Base-by-base conservation (phyloP, 2,329 filamentous ascomycete genomes). In the Acrocalymma vagum region DNA sequence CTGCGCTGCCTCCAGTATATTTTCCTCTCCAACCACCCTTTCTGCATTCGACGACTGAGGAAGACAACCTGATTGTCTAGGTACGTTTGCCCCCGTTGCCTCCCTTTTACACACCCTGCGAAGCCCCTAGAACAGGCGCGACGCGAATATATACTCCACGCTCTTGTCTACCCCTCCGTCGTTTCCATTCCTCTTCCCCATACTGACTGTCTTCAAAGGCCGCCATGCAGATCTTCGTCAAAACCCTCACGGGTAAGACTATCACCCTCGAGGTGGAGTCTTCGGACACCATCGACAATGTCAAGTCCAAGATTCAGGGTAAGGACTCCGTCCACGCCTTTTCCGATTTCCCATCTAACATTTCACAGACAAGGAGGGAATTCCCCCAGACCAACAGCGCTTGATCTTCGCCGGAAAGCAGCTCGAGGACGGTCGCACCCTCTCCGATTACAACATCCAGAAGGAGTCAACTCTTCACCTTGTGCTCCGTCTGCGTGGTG, bases 221-320 rank as follows among this genome's bases (percentile, higher is more conserved):
- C 69, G 65, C 63, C 63, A 72, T 72, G 70, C 71, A 73, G 69
- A 73, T 73, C 56, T 73, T 82, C 75, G 79, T 82, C 63, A 82
- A 82, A 72, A 81, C 79, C 77, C 67, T 97, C 70, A 97, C 94
- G 89, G 94, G 94, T 74, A 97, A 97, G 88, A 97, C 94, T 75
- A 97, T 97, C 88, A 97, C 94, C 88, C 92, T 99, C 71, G 94
- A 99, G 91, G 94, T 97, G 81, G 94, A 97, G 87, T 96, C 91
- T 70, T 93, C 87, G 73, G 94, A 99, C 81, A 97, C 93, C 73
- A 97, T 99, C 80, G 94, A 97, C 86, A 97, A 97, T 87, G 94
- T 99, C 82, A 97, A 97, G 87, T 90, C 89, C 82, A 97, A 99
- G 86, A 87, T 87, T 67, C 84, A 86, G 75, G 82, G 83, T 85